Evolutionary conservation across 169 alveolate species (phyloP).

Genomic region (Eimeria necatrix): DNA sequence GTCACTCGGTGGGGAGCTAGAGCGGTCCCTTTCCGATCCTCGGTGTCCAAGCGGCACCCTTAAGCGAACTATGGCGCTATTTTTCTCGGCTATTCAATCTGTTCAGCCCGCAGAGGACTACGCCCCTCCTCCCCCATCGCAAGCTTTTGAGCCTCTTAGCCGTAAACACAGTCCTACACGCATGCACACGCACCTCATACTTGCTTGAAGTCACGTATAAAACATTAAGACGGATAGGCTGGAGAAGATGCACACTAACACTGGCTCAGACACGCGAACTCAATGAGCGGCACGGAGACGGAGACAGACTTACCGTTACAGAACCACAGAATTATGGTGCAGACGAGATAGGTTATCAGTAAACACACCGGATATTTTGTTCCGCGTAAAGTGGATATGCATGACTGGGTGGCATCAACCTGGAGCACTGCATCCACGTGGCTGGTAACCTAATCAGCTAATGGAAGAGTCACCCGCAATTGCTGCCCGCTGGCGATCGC

Average conservation of each 20-base stretch:
- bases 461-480: background rate
- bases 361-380: background rate
- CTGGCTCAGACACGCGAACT: too few species aligned
- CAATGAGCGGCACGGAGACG: too few species aligned
- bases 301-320: too few species aligned
- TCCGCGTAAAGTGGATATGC: too few species aligned
- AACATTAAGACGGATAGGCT: too few species aligned
- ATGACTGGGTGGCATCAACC: too few species aligned
- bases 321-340: too few species aligned
- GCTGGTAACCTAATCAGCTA: background rate
- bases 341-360: background rate
- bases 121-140: constrained; percentile 61
- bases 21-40: constrained; percentile 50
- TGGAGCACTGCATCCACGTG: background rate
- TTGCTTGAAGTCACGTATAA: too few species aligned
- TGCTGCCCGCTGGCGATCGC: too few species aligned
- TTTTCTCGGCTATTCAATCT: constrained; percentile 67
- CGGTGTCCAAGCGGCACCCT: constrained; percentile 21
- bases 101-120: constrained; percentile 68
- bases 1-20: constrained; percentile 61
- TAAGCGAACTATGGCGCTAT: constrained; percentile 35
- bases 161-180: background rate
- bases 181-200: too few species aligned
- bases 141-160: constrained; percentile 56
- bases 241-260: too few species aligned